These are phyloP conservation scores for Eleusine coracana DNA, from an alignment of 176 grass and related monocot species.

Conservation along the genomic window DNA sequence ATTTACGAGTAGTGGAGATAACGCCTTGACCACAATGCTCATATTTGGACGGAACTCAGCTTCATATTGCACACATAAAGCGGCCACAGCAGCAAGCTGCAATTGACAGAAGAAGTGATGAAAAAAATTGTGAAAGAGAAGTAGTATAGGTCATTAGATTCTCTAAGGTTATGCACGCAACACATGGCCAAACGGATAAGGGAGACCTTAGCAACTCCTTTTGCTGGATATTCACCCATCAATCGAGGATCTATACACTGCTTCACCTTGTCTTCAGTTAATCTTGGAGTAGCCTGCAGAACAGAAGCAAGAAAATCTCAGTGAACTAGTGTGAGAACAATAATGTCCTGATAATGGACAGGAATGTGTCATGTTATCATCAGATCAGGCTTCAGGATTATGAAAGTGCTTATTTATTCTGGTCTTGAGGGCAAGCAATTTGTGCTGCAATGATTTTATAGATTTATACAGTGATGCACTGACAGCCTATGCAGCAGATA, in stretches of 20 bases:
- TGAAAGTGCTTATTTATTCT: not conserved
- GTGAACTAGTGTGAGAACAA: constrained; percentile 23
- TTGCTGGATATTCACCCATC: constrained; percentile 79
- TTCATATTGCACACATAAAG: constrained; percentile 92
- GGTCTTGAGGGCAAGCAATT: not conserved
- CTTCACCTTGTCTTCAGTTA: constrained; percentile 88
- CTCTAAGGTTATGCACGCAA: not conserved
- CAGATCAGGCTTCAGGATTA: not conserved
- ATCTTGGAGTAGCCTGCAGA: constrained; percentile 71
- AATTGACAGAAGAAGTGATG: not conserved
- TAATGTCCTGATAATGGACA: not conserved
- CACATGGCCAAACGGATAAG: constrained; percentile 20
- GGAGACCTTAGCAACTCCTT: constrained; percentile 84
- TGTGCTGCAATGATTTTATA: not conserved
- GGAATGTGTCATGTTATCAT: constrained; percentile 10
- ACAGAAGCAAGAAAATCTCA: constrained; percentile 17
- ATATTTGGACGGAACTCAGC: constrained; percentile 88
- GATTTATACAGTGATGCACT: not conserved
- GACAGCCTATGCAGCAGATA: not conserved
- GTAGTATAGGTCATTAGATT: not conserved
- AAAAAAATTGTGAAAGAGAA: not conserved
- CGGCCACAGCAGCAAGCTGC: constrained; percentile 84
- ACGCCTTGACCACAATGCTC: constrained; percentile 88
- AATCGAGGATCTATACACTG: constrained; percentile 85
- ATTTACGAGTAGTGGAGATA: constrained; percentile 69